Evolutionary conservation across 768 basidiomycete species (phyloP).

Genomic region (Termitomyces sp.): DNA sequence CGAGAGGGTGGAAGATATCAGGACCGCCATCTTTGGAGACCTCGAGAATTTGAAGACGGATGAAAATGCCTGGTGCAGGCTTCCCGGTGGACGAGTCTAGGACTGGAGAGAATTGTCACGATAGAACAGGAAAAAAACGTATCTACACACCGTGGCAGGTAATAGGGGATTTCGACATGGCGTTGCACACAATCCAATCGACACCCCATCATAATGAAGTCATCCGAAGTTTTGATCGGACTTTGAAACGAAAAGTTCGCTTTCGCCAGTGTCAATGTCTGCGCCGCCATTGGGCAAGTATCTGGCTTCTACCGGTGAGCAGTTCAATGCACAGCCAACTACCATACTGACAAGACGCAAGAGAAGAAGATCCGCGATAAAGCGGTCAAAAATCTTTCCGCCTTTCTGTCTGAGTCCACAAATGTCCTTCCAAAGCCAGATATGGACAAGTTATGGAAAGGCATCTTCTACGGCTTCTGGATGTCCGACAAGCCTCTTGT

Average conservation of each 20-base stretch:
- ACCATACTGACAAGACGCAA: constrained; percentile 29
- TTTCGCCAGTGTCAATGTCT: constrained; percentile 16
- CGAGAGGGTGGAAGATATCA: constrained; percentile 51
- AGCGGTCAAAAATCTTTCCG: constrained; percentile 74
- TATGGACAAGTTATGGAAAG: constrained; percentile 95
- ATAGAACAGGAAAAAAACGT: background rate
- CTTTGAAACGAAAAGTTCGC: background rate
- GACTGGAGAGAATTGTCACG: constrained; percentile 41
- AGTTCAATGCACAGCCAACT: background rate
- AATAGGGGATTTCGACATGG: constrained; percentile 70
- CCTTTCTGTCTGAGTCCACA: constrained; percentile 70
- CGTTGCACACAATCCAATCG: constrained; percentile 3
- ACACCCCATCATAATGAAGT: background rate
- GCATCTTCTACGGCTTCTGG: constrained; percentile 98
- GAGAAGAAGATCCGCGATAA: constrained; percentile 93
- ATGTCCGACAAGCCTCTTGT: constrained; percentile 99
- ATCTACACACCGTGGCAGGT: constrained; percentile 76
- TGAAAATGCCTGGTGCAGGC: constrained; percentile 68
- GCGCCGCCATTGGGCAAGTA: constrained; percentile 81
- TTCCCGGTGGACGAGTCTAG: constrained; percentile 84
- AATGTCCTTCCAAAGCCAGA: constrained; percentile 66
- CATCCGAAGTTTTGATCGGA: background rate
- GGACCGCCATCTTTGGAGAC: constrained; percentile 26
- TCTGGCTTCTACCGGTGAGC: constrained; percentile 85
- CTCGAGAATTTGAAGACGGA: constrained; percentile 57